Evolutionary conservation across 495 filamentous ascomycete genomes (phyloP), one percentile per base, ranked within the genome.

Genomic region (Daldinia caldariorum): DNA sequence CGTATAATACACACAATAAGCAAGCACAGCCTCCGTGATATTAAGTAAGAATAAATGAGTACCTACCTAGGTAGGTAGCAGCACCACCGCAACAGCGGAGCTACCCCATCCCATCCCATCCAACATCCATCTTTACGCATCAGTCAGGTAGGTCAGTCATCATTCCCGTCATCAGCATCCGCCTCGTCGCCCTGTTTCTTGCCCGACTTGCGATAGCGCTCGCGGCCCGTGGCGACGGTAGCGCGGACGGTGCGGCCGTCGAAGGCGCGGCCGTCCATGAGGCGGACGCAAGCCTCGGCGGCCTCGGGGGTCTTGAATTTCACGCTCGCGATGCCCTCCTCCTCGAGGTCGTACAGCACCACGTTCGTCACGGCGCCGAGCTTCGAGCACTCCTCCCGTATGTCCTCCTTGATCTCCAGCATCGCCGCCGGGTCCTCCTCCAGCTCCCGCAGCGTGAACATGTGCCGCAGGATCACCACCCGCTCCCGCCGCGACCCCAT

Each of bases 341-440:
- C 80, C 76, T 99, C 95, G 60, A 89, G 81, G 76, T 99, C 95
- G 74, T 90, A 99, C 31, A 99, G 85, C 3, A 94, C 87, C 0
- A 97, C 92, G 70, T 96, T 97, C 22, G 92, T 96, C 4, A 99
- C 92, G 22, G 90, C 83, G 12, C 95, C 96, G 16, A 96, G 81
- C 79, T 97, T 97, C 38, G 86, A 84, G 77, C 92, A 96, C 78
- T 97, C 94, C 35, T 95, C 92, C 29, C 91, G 88, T 39, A 99
- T 91, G 74, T 99, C 95, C 77, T 96, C 89, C 74, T 95, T 95
- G 78, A 98, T 97, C 65, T 98, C 95, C 6, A 94, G 83, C 55
- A 94, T 85, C 3, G 91, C 92, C 0, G 89, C 86, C 2, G 92
- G 89, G 76, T 99, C 94, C 61, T 94, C 91, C 76, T 91, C 87